Base-by-base conservation (phyloP, 768 basidiomycete species). In the Mycena capillaripes region DNA sequence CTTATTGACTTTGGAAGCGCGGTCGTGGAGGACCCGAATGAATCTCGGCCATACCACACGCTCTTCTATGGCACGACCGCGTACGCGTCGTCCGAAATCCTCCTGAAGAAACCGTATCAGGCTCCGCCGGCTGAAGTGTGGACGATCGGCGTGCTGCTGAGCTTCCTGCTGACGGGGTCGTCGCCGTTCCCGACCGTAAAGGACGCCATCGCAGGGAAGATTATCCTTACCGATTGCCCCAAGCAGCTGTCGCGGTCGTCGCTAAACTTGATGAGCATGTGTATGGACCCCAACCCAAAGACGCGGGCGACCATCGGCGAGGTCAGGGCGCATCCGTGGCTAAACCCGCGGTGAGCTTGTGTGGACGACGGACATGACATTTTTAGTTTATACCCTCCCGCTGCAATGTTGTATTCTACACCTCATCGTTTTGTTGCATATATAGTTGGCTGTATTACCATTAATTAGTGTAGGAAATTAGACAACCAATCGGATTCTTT, bases 1-100 rank as follows among this genome's bases (percentile, higher is more conserved):
- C 87, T 98, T 59, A 97, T 98, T 77, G 97, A 98, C 83, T 98
- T 98, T 80, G 97, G 97, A 56, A 95, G 94, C 75, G 95, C 96
- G 30, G 92, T 93, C 30, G 87, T 93, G 69, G 89, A 89, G 59
- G 90, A 96, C 79, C 90, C 91, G 7, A 78, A 81, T 7, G 80
- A 88, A 66, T 86, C 92, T 3, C 88, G 89, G 14, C 93, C 94
- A 0, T 89, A 86, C 66, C 93, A 96, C 82, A 87, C 86, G 36
- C 87, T 91, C 46, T 98, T 97, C 82, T 98, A 94, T 79, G 97
- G 97, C 29, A 97, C 95, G 65, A 94, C 96, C 9, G 97, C 97
- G 52, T 99, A 98, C 78, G 97, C 97, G 4, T 93, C 97, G 21
- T 93, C 97, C 4, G 97, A 99, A 81, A 95, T 98, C 73, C 90